phyloP scores from a whole-genome alignment of 768 basidiomycete genomes.

The Leccinum variicolor region DNA sequence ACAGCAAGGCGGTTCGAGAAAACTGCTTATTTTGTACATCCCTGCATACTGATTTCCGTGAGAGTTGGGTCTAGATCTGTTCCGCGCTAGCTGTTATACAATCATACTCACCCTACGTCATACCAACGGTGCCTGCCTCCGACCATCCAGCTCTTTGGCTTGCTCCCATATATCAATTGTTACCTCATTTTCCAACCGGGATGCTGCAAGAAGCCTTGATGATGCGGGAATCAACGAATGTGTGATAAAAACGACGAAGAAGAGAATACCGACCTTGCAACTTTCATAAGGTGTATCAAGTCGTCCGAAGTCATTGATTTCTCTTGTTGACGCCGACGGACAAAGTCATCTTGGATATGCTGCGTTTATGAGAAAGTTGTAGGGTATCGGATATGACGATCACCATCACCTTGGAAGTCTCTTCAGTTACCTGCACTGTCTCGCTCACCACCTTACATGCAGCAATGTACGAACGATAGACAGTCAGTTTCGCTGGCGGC shows the following conservation, averaged over 20 bases:
- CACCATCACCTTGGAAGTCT: slow-evolving; percentile 53
- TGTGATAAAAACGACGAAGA: background rate
- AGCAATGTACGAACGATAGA: slow-evolving; percentile 58
- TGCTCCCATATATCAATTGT: slow-evolving; percentile 60
- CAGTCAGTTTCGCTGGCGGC: slow-evolving; percentile 45
- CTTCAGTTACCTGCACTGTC: slow-evolving; percentile 49
- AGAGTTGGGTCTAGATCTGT: background rate
- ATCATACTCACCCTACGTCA: slow-evolving; percentile 8
- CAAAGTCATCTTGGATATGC: slow-evolving; percentile 80
- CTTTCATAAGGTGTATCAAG: slow-evolving; percentile 61
- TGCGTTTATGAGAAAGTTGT: slow-evolving; percentile 24
- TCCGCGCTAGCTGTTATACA: background rate
- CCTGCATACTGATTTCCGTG: background rate
- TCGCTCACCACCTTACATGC: slow-evolving; percentile 51
- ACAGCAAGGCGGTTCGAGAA: background rate
- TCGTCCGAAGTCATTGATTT: slow-evolving; percentile 50
- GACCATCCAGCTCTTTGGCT: slow-evolving; percentile 56
- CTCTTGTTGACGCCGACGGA: slow-evolving; percentile 38
- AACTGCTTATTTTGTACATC: slow-evolving; percentile 1
- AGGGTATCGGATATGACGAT: background rate
- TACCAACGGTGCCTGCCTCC: slow-evolving; percentile 29
- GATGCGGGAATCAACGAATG: slow-evolving; percentile 6
- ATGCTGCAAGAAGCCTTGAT: slow-evolving; percentile 59
- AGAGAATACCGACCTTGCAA: slow-evolving; percentile 54
- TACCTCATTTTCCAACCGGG: slow-evolving; percentile 53